phyloP scores from a whole-genome alignment of 2,329 filamentous ascomycete species.

The Claviceps maximensis region DNA sequence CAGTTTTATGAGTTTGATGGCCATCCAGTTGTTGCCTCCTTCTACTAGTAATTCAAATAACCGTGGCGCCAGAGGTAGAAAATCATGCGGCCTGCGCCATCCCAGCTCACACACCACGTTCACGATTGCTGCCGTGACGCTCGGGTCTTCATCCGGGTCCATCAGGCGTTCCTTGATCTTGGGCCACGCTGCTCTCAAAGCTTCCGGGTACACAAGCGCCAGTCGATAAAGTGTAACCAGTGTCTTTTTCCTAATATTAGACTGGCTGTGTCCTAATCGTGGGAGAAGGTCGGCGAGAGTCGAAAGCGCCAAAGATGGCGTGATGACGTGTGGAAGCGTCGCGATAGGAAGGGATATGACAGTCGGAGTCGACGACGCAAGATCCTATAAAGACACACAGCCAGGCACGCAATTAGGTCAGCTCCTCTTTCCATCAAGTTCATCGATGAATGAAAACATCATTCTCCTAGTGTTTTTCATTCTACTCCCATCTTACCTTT shows the following conservation, averaged over 20 bases:
- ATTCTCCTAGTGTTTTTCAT: no score
- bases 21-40: conserved; percentile 98
- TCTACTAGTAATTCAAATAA: conserved; percentile 87
- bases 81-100: conserved; percentile 87
- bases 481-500: conserved; percentile 43
- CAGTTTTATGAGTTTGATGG: conserved; percentile 96
- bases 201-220: conserved; percentile 92
- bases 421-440: background rate
- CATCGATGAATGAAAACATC: background rate
- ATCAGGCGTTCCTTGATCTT: conserved; percentile 92
- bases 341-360: conserved; percentile 76
- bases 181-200: conserved; percentile 82
- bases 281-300: conserved; percentile 77
- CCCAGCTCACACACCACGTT: conserved; percentile 95
- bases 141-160: conserved; percentile 80
- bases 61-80: conserved; percentile 78
- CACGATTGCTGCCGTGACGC: conserved; percentile 88
- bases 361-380: conserved; percentile 57
- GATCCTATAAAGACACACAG: conserved; percentile 33
- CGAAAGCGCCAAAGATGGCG: conserved; percentile 80
- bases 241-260: conserved; percentile 85
- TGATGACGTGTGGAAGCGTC: conserved; percentile 90
- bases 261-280: conserved; percentile 71
- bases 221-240: conserved; percentile 88
- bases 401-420: no score